A percentile compares a stretch with the other conserved stretches of the same genome.
Evolutionary conservation across 2,329 filamentous ascomycete species (phyloP).

Genomic region (Acarospora socialis): DNA sequence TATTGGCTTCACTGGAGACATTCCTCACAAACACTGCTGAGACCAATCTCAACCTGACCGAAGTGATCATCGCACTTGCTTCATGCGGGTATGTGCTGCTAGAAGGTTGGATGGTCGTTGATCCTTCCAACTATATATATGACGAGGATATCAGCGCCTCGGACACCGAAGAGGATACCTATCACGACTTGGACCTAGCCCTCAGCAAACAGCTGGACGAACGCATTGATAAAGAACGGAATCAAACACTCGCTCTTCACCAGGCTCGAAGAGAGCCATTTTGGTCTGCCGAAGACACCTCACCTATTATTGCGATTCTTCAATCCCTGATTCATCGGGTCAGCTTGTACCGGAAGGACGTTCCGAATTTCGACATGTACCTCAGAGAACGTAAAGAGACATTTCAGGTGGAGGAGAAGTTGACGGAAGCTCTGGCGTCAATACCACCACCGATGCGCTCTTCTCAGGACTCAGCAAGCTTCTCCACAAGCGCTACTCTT

Average conservation of each 20-base stretch:
- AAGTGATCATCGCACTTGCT: slow-evolving; percentile 66
- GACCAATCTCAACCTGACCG: slow-evolving; percentile 77
- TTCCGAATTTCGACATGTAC: slow-evolving; percentile 60
- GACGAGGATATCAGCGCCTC: slow-evolving; percentile 31
- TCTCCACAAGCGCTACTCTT: slow-evolving; percentile 1
- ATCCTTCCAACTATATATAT: slow-evolving; percentile 50
- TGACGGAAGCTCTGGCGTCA: slow-evolving; percentile 8
- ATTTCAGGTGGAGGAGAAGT: slow-evolving; percentile 14
- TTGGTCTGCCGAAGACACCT: slow-evolving; percentile 32
- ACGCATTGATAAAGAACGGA: too few relatives aligned
- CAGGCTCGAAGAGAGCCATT: slow-evolving; percentile 30
- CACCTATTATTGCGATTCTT: slow-evolving; percentile 40
- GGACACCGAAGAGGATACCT: slow-evolving; percentile 20
- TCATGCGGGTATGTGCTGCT: slow-evolving; percentile 73
- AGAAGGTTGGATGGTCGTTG: slow-evolving; percentile 78
- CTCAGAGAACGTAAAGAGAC: slow-evolving; percentile 24
- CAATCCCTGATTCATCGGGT: slow-evolving; percentile 49
- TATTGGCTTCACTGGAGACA: slow-evolving; percentile 49
- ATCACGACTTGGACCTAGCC: too few relatives aligned
- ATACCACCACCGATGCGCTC: slow-evolving; percentile 4
- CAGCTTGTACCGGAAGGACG: slow-evolving; percentile 43
- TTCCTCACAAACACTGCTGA: slow-evolving; percentile 89
- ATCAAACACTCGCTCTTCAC: slow-evolving; percentile 18
- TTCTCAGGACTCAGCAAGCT: slow-evolving; percentile 6
- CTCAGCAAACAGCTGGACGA: too few relatives aligned